Evolutionary conservation across 305 asterid species (phyloP).

Genomic region (Stenogyne calaminthoides): DNA sequence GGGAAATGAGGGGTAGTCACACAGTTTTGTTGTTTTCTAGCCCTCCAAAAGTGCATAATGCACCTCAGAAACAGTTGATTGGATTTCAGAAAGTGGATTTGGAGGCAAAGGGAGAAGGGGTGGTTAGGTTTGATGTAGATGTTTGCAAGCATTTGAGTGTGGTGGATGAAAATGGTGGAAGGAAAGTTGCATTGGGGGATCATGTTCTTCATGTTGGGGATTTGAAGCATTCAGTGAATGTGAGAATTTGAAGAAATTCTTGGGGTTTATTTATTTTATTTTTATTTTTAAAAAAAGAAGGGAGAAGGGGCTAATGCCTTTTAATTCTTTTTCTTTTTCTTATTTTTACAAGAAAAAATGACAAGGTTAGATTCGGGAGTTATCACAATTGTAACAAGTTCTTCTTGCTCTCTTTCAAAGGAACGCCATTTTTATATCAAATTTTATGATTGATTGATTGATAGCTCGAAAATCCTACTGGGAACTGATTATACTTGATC

Average conservation of each 20-base stretch:
- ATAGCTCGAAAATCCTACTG: too few species aligned
- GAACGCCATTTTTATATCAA: not conserved
- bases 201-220: constrained; percentile 60
- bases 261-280: not conserved
- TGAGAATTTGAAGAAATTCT: constrained; percentile 47
- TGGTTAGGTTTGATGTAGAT: constrained; percentile 47
- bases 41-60: constrained; percentile 56
- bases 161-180: constrained; percentile 57
- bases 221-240: constrained; percentile 51
- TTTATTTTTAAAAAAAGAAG: too few species aligned
- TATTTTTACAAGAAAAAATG: not conserved
- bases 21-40: constrained; percentile 52
- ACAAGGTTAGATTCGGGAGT: not conserved
- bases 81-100: constrained; percentile 52
- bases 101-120: constrained; percentile 42
- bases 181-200: constrained; percentile 55
- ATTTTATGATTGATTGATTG: too few species aligned
- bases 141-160: constrained; percentile 67
- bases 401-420: constrained; percentile 25
- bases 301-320: too few species aligned
- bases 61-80: constrained; percentile 61
- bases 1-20: constrained; percentile 48
- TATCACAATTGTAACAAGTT: constrained; percentile 23
- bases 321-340: not conserved
- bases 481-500: too few species aligned